Base-by-base conservation (phyloP, 371 early-diverging fungal genomes). In the Syncephalastrum monosporum region DNA sequence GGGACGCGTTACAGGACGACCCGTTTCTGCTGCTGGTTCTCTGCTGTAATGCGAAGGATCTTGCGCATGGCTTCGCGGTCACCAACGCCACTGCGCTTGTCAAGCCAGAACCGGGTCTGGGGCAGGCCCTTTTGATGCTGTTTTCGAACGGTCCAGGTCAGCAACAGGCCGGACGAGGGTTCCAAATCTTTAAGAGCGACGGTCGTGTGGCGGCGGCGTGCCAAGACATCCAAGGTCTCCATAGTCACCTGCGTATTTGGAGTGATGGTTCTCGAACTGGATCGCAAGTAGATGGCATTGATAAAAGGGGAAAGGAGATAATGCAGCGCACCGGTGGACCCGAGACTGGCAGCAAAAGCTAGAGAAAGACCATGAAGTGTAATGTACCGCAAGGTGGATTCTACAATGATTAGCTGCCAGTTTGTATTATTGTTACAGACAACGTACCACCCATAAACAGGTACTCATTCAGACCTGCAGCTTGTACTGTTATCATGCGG, bases 71-170 rank as follows among this genome's bases (percentile, higher is more conserved):
- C 58, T 17, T 70, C 68, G 43, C 56, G 52, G 58, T 79, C 72
- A 0, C 72, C 79, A 15, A 55, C 50, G 1, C 74, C 74, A 42
- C 61, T 63, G 7, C 70, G 65, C 46, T 69, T 66, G 53, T 79
- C 79, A 47, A 79, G 44, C 75, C 79, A 79, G 54, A 79, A 79
- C 38, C 65, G 63, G 8, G 64, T 68, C 42, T 77, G 78, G 21
- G 45, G 46, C 13, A 71, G 46, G 6, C 13, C 50, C 10, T 65
- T 67, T 23, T n/a, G 46, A 0, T 67, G 10, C 8, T 48, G 43
- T 46, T 64, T 54, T 12, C 63, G 64, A 3, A 73, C 71, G 12
- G 50, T 66, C 79, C 75, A 79, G 2, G 79, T 79, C 24, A 66
- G 46, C 6, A 75, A 57, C 2, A 66, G 48, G 4, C 67, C 59